Conservation (phyloP, 202 grass and related monocot genomes). For the Hordeum pubiflorum region DNA sequence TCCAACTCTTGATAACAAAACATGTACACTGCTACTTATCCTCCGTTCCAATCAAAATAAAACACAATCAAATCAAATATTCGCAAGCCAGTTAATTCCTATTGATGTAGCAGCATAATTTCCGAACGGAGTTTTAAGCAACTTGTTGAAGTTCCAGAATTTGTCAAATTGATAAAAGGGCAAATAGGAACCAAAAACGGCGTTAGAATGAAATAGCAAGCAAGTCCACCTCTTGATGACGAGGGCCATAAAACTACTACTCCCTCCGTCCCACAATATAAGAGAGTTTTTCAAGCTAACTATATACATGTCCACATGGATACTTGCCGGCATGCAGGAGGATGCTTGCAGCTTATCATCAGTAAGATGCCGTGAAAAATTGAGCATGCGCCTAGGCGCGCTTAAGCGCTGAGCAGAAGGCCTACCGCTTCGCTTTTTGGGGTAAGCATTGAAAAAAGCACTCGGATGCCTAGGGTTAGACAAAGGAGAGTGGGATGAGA, state of each 20-base stretch:
- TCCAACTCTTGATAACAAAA: not conserved
- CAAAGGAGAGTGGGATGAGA: too few relatives aligned
- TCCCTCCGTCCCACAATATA: too few relatives aligned
- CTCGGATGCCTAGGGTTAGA: too few relatives aligned
- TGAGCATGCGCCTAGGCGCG: too few relatives aligned
- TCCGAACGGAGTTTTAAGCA: not conserved
- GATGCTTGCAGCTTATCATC: not conserved
- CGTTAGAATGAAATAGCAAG: not conserved
- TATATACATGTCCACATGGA: not conserved
- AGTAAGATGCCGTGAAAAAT: not conserved
- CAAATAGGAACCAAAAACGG: not conserved
- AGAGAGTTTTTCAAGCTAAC: too few relatives aligned
- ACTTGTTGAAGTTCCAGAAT: not conserved
- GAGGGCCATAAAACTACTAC: not conserved
- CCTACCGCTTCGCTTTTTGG: too few relatives aligned
- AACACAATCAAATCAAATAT: too few relatives aligned
- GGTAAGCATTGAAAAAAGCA: too few relatives aligned
- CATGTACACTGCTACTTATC: not conserved
- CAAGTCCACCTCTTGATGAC: not conserved
- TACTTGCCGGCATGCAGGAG: not conserved
- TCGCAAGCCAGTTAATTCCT: not conserved
- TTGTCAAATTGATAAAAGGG: not conserved
- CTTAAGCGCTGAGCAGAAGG: too few relatives aligned
- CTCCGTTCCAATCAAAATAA: not conserved
- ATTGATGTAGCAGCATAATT: not conserved